These are phyloP conservation scores for Plantago major DNA, from an alignment of 257 asterid genomes.

Conservation along the genomic window DNA sequence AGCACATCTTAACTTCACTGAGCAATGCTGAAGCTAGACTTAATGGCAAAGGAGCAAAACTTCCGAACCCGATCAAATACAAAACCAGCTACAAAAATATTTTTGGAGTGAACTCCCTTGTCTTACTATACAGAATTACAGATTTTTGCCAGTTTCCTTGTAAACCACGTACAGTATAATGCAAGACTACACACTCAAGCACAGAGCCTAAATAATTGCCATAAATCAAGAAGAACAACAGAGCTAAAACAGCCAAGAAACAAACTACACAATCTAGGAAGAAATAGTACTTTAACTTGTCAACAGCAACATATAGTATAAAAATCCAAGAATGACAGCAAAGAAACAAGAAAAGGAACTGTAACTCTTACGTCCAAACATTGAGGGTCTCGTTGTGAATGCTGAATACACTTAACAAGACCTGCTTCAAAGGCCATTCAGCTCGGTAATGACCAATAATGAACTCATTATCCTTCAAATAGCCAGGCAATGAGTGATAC, in stretches of 20 bases:
- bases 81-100: background rate
- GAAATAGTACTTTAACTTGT: background rate
- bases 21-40: too few relatives aligned
- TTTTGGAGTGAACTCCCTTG: background rate
- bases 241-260: background rate
- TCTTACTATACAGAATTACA: background rate
- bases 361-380: constrained; percentile 83
- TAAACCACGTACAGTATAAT: background rate
- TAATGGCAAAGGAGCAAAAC: too few relatives aligned
- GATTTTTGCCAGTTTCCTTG: background rate
- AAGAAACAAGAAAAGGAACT: background rate
- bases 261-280: constrained; percentile 10
- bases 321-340: background rate
- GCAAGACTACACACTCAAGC: background rate
- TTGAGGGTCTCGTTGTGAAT: constrained; percentile 97
- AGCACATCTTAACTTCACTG: too few relatives aligned
- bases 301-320: background rate
- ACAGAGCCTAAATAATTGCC: background rate
- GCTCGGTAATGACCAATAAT: constrained; percentile 71
- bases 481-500: constrained; percentile 86
- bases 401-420: constrained; percentile 72
- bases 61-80: background rate
- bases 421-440: constrained; percentile 91
- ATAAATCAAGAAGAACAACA: constrained; percentile 1
- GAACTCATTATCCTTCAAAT: constrained; percentile 90